Conservation (phyloP, 768 basidiomycete species). For the Ephemerocybe angulata region DNA sequence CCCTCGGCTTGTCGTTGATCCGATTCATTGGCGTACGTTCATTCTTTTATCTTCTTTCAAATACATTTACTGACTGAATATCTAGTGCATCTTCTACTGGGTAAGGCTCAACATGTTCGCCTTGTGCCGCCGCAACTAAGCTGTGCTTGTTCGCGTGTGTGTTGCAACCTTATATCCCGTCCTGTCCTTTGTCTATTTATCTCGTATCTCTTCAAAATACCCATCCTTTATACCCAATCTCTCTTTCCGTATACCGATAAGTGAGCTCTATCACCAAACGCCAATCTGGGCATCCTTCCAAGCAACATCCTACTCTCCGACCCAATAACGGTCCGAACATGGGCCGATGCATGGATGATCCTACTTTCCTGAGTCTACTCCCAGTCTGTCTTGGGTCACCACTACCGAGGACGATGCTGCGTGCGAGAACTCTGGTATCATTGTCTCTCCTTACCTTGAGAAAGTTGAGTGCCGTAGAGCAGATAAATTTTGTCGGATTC, state of each 20-base stretch:
- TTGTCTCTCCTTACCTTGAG: too few species aligned
- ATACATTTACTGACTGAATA: slow-evolving; percentile 4
- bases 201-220: not conserved
- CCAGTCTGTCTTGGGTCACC: too few species aligned
- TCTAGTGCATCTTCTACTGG: slow-evolving; percentile 76
- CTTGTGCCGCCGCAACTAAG: slow-evolving; percentile 70
- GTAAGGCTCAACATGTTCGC: slow-evolving; percentile 78
- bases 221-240: not conserved
- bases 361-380: too few species aligned
- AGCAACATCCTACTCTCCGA: too few species aligned
- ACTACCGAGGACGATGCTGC: too few species aligned
- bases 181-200: not conserved
- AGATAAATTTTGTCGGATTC: too few species aligned
- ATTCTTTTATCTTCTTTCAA: not conserved
- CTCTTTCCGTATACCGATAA: not conserved
- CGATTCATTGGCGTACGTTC: slow-evolving; percentile 74
- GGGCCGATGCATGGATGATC: too few species aligned
- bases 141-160: slow-evolving; percentile 9
- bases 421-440: too few species aligned
- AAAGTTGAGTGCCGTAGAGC: too few species aligned
- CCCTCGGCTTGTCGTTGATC: slow-evolving; percentile 66
- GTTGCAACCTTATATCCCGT: not conserved
- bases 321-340: too few species aligned
- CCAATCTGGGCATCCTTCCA: not conserved
- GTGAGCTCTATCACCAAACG: too few species aligned